Evolutionary conservation across 2,329 filamentous ascomycete species (phyloP).

Genomic region (Leptographium procerum): DNA sequence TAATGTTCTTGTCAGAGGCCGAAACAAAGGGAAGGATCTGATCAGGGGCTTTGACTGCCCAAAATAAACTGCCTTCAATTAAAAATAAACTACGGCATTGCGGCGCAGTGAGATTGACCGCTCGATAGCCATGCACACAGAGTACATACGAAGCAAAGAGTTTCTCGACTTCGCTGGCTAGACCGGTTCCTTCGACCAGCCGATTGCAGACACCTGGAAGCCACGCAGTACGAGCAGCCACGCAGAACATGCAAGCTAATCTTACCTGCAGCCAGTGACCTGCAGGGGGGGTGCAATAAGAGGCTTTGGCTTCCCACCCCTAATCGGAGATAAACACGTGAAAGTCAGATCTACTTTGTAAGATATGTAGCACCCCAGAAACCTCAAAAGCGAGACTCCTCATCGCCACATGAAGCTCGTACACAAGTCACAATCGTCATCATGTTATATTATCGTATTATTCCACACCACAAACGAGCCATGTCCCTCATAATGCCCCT

Average conservation of each 20-base stretch:
- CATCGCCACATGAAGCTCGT: too few relatives aligned
- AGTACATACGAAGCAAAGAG: not conserved
- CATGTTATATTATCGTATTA: not conserved
- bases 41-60: not conserved
- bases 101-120: not conserved
- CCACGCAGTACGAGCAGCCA: not conserved
- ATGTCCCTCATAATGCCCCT: not conserved
- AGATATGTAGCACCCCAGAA: too few relatives aligned
- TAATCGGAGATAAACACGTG: too few relatives aligned
- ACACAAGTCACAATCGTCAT: not conserved
- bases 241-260: not conserved
- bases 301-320: too few relatives aligned
- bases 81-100: not conserved
- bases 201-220: not conserved
- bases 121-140: not conserved
- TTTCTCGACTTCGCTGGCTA: not conserved
- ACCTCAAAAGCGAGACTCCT: too few relatives aligned
- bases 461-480: not conserved
- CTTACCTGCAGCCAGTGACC: not conserved
- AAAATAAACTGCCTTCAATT: not conserved
- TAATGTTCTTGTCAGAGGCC: not conserved
- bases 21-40: not conserved
- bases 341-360: too few relatives aligned
- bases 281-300: too few relatives aligned
- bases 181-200: not conserved